Evolutionary conservation across 208 protist genomes (phyloP).

Genomic region (Acanthamoeba sp.): DNA sequence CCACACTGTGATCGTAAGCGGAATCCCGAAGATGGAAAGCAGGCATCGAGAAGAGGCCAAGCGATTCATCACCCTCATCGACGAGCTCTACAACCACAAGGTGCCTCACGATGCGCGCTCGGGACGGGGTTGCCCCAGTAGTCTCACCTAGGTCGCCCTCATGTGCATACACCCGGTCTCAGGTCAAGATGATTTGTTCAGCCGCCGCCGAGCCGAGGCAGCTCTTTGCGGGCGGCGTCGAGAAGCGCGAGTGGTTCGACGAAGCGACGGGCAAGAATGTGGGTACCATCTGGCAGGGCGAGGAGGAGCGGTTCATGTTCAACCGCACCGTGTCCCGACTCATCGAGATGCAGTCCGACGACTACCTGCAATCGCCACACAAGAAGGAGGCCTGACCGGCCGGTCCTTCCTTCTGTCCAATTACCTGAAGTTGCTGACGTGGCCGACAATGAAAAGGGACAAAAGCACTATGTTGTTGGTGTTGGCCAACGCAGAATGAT

Average conservation of each 20-base stretch:
- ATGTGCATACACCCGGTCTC: neutral
- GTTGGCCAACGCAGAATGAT: neutral
- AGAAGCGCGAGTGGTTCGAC: conserved; percentile 64
- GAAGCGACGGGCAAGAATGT: conserved; percentile 73
- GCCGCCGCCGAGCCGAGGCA: conserved; percentile 37
- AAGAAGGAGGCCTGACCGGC: neutral
- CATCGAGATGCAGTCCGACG: conserved; percentile 87
- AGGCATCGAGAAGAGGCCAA: conserved; percentile 82
- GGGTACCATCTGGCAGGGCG: conserved; percentile 77
- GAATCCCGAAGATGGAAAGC: conserved; percentile 84
- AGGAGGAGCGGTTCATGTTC: conserved; percentile 89
- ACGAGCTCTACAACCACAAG: conserved; percentile 89
- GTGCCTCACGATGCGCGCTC: neutral
- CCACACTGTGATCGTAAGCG: conserved; percentile 86
- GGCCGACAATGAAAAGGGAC: neutral
- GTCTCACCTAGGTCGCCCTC: neutral
- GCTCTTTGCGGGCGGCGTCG: conserved; percentile 41
- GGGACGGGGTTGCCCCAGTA: neutral
- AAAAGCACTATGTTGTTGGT: neutral
- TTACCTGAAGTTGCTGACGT: neutral
- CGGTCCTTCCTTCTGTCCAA: neutral
- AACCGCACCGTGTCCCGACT: conserved; percentile 84
- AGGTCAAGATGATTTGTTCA: conserved; percentile 56
- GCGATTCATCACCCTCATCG: conserved; percentile 89
- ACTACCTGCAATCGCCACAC: conserved; percentile 82